phyloP scores from a whole-genome alignment of 331 rosid species.

The Quercus lobata region DNA sequence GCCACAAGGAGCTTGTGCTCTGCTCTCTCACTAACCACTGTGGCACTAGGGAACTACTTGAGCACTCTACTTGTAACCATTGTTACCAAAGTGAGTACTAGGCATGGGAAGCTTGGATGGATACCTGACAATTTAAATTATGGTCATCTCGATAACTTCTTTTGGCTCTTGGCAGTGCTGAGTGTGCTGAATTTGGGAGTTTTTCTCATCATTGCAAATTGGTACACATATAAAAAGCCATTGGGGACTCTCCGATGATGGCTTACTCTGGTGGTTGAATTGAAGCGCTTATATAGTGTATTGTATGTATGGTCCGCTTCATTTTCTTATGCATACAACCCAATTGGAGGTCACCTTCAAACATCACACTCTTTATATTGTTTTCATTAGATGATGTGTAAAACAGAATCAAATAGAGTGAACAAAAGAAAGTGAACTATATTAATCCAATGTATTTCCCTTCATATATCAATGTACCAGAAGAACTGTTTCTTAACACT shows the following conservation, averaged over 20 bases:
- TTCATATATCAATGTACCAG: neutral
- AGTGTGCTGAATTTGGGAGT: constrained; percentile 53
- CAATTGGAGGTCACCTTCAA: neutral
- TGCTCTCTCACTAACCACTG: constrained; percentile 50
- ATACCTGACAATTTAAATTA: constrained; percentile 51
- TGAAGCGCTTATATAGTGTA: neutral
- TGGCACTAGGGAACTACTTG: constrained; percentile 49
- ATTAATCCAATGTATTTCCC: neutral
- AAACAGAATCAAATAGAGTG: neutral
- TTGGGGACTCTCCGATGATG: constrained; percentile 50
- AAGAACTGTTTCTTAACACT: neutral
- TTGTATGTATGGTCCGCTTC: neutral
- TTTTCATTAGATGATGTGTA: neutral
- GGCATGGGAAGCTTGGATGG: constrained; percentile 41
- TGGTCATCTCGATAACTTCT: constrained; percentile 50
- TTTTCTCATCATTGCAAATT: constrained; percentile 47
- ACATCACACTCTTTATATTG: neutral
- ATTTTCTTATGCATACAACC: neutral
- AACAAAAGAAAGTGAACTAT: neutral
- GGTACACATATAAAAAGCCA: constrained; percentile 57
- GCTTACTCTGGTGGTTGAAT: neutral
- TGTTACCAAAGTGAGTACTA: constrained; percentile 31
- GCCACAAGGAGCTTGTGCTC: constrained; percentile 50
- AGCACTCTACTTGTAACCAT: constrained; percentile 48
- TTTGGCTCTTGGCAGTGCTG: constrained; percentile 37